phyloP scores from a whole-genome alignment of 768 basidiomycete species.

The Leucocoprinus leucothites region DNA sequence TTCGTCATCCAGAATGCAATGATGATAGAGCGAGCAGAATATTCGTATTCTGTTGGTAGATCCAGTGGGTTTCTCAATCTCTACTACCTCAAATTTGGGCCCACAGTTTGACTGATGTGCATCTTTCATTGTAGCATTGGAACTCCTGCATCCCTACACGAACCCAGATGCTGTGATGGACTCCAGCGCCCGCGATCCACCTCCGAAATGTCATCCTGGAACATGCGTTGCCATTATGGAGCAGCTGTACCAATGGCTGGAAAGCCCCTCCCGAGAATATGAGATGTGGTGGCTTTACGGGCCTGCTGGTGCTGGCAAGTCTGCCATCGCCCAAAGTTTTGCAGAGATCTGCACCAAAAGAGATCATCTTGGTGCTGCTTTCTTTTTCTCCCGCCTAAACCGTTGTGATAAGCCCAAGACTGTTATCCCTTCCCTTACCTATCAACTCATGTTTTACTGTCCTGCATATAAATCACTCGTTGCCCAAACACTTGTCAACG shows the following conservation, averaged over 20 bases:
- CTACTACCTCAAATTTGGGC: too few species aligned
- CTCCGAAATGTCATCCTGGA: neutral
- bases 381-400: constrained; percentile 7
- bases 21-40: too few species aligned
- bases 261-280: neutral
- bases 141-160: neutral
- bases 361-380: constrained; percentile 4
- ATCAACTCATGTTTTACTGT: neutral
- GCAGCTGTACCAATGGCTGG: constrained; percentile 2
- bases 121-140: neutral
- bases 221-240: neutral
- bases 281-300: constrained; percentile 11
- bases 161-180: neutral
- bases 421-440: constrained; percentile 9
- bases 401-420: neutral
- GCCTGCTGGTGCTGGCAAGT: constrained; percentile 6
- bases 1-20: too few species aligned
- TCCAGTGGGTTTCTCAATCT: too few species aligned
- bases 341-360: neutral
- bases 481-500: neutral
- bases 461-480: neutral
- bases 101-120: too few species aligned
- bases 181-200: neutral
- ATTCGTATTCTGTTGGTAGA: too few species aligned
- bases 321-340: constrained; percentile 8